A percentile compares a stretch with the other conserved stretches of the same genome.
Conservation (phyloP, 257 asterid genomes). For the Dorcoceras hygrometricum region DNA sequence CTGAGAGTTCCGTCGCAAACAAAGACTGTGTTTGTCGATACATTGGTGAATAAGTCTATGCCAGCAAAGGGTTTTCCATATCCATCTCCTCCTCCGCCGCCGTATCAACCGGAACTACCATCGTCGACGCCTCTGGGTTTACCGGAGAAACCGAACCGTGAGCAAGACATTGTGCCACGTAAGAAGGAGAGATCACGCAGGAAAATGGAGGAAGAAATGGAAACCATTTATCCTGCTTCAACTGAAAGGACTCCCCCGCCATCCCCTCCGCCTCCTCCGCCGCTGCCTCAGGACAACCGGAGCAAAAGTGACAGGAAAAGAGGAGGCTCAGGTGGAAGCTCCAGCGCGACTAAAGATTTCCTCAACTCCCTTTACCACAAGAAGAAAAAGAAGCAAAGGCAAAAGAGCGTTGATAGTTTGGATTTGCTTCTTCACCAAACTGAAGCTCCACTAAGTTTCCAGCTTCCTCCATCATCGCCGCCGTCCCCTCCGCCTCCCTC, state of each 20-base stretch:
- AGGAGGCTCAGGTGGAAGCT: conserved; percentile 42
- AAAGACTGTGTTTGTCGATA: conserved; percentile 42
- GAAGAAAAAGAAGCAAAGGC: conserved; percentile 72
- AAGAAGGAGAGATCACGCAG: conserved; percentile 44
- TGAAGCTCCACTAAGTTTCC: conserved; percentile 40
- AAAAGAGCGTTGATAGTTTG: conserved; percentile 58
- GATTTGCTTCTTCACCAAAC: conserved; percentile 63
- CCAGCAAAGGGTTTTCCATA: conserved; percentile 12
- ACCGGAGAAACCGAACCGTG: background rate
- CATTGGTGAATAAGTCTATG: conserved; percentile 31
- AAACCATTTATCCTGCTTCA: conserved; percentile 25
- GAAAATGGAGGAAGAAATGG: conserved; percentile 29
- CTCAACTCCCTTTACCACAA: conserved; percentile 66
- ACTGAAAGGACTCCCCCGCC: conserved; percentile 27
- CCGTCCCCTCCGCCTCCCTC: conserved; percentile 63
- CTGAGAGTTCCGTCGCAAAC: conserved; percentile 25
- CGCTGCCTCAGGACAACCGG: conserved; percentile 39
- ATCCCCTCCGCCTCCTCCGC: conserved; percentile 49
- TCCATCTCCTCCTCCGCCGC: conserved; percentile 16
- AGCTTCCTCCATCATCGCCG: conserved; percentile 39
- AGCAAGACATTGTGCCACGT: conserved; percentile 19
- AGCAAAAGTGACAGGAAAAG: conserved; percentile 52
- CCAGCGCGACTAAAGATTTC: conserved; percentile 64
- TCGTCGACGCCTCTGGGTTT: background rate
- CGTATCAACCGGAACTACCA: conserved; percentile 21